A percentile compares a stretch with the other conserved stretches of the same genome.
These are phyloP conservation scores for Mucor plumbeus DNA, from an alignment of 371 early-diverging fungal species.

Conservation along the genomic window DNA sequence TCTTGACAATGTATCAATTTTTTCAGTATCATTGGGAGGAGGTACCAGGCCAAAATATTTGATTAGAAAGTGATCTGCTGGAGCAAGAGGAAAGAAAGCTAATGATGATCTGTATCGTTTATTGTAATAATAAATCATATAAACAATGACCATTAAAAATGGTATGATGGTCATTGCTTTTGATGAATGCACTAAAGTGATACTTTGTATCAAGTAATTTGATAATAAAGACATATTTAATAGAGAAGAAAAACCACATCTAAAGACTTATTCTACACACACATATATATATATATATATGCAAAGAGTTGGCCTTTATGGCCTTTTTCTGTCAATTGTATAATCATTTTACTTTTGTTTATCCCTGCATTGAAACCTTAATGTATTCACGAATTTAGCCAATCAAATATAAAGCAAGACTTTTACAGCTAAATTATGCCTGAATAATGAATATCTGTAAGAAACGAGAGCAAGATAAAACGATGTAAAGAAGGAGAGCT, in stretches of 20 bases:
- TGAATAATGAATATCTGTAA: slow-evolving; percentile 1
- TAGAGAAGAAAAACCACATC: not conserved
- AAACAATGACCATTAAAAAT: not conserved
- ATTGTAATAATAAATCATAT: slow-evolving; percentile 23
- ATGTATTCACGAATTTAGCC: slow-evolving; percentile 30
- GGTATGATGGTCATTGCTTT: not conserved
- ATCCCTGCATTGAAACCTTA: slow-evolving; percentile 16
- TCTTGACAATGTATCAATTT: slow-evolving; percentile 36
- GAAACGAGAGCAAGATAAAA: not conserved
- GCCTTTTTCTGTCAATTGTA: not conserved
- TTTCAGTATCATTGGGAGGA: slow-evolving; percentile 40
- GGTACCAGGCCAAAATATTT: slow-evolving; percentile 48
- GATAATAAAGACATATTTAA: not conserved
- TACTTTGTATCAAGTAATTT: not conserved
- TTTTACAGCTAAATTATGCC: not conserved
- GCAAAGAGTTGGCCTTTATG: not conserved
- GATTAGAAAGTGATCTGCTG: slow-evolving; percentile 34
- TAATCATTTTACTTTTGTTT: not conserved
- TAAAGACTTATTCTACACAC: not conserved
- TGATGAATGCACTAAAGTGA: not conserved
- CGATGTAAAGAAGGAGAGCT: not conserved
- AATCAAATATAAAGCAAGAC: slow-evolving; percentile 11
- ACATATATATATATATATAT: not conserved
- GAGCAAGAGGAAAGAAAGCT: slow-evolving; percentile 35
- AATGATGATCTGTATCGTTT: slow-evolving; percentile 37